Evolutionary conservation across 148 eudicot species (phyloP).

Genomic region (Silene latifolia): DNA sequence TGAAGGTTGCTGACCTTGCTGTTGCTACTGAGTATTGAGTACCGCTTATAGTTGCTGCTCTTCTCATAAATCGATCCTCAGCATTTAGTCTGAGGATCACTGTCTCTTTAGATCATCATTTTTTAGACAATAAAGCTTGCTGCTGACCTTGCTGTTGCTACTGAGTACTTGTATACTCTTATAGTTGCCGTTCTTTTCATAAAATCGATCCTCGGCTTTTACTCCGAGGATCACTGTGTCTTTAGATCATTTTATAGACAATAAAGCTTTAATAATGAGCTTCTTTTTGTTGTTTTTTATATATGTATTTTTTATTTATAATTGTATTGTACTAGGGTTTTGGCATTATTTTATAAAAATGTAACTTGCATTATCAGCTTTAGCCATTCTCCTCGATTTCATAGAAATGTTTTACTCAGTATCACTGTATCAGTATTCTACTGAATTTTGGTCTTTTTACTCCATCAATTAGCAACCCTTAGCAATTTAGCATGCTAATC

Average conservation of each 20-base stretch:
- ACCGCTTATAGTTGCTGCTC: neutral
- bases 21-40: no score
- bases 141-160: no score
- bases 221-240: neutral
- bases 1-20: no score
- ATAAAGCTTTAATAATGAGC: slow-evolving; percentile 3
- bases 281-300: neutral
- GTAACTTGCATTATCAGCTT: no score
- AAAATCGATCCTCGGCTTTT: slow-evolving; percentile 1
- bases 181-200: neutral
- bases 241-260: neutral
- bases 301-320: neutral
- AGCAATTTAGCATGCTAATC: no score
- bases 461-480: no score
- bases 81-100: neutral
- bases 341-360: no score
- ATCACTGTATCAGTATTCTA: no score
- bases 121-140: no score
- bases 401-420: no score
- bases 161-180: neutral
- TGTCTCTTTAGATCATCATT: neutral
- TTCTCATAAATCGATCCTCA: slow-evolving; percentile 2
- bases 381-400: no score
- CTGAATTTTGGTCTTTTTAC: no score
- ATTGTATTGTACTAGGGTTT: neutral